These are phyloP conservation scores for Aspergillus funiculosus DNA, from an alignment of 495 filamentous ascomycete species.

Conservation along the genomic window DNA sequence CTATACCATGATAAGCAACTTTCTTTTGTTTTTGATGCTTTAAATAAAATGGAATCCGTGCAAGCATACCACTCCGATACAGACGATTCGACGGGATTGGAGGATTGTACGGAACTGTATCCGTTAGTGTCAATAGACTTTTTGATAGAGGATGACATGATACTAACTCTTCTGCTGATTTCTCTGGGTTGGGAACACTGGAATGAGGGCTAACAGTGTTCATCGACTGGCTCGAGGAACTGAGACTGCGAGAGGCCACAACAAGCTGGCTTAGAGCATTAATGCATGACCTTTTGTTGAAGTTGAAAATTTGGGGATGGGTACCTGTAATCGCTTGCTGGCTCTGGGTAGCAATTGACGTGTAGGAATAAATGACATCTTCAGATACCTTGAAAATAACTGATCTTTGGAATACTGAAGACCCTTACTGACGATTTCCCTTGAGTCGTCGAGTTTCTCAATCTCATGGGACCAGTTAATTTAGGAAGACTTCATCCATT, in stretches of 20 bases:
- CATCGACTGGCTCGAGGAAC: background rate
- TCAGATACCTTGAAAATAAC: background rate
- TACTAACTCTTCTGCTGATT: background rate
- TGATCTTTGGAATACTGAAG: too few species aligned
- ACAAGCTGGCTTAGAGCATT: constrained; percentile 3
- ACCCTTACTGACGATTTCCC: too few species aligned
- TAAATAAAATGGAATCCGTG: background rate
- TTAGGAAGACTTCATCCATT: too few species aligned
- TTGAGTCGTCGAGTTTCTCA: too few species aligned
- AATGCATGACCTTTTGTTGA: background rate
- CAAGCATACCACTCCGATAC: constrained; percentile 14
- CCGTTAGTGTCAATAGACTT: background rate
- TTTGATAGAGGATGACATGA: background rate
- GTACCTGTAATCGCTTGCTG: constrained; percentile 6
- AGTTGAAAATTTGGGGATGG: background rate
- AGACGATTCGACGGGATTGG: background rate
- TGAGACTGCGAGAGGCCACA: constrained; percentile 1
- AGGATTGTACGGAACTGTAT: background rate
- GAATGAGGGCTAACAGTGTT: background rate
- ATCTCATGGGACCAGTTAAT: too few species aligned
- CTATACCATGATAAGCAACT: constrained; percentile 22
- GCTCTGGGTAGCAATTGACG: background rate
- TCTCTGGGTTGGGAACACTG: background rate
- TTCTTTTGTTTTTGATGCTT: background rate
- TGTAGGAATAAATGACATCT: background rate